These are phyloP conservation scores for Pyrenochaeta sp. DNA, from an alignment of 2,329 filamentous ascomycete genomes.

Conservation along the genomic window DNA sequence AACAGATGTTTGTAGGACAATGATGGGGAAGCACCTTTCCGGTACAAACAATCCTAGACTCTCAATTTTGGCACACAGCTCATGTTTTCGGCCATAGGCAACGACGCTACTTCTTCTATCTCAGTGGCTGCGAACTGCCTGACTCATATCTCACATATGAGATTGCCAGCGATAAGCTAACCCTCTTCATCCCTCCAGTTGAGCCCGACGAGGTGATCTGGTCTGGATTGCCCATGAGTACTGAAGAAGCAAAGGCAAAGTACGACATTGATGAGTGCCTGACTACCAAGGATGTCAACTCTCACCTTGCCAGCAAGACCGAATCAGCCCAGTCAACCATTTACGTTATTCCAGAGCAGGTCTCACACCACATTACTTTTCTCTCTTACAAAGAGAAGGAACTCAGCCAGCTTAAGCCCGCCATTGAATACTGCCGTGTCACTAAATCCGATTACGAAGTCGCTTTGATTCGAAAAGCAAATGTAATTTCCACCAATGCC, in stretches of 20 bases:
- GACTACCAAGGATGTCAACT: constrained; percentile 77
- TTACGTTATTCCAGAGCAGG: constrained; percentile 80
- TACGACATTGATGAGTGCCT: constrained; percentile 75
- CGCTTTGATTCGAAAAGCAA: constrained; percentile 80
- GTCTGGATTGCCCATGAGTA: constrained; percentile 84
- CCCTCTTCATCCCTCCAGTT: constrained; percentile 89
- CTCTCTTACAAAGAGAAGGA: constrained; percentile 74
- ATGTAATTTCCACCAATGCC: constrained; percentile 78
- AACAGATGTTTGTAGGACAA: constrained; percentile 67
- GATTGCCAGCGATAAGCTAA: constrained; percentile 74
- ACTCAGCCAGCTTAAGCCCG: constrained; percentile 61
- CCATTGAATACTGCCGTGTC: constrained; percentile 82
- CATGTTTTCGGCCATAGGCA: constrained; percentile 63
- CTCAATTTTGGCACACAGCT: not conserved
- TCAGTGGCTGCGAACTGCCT: constrained; percentile 83
- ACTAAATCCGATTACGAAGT: constrained; percentile 90
- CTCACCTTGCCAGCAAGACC: constrained; percentile 67
- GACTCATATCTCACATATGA: constrained; percentile 86
- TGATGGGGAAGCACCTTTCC: constrained; percentile 82
- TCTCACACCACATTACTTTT: constrained; percentile 76
- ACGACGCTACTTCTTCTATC: constrained; percentile 92
- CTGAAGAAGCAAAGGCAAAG: constrained; percentile 74
- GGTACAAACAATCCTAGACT: constrained; percentile 58
- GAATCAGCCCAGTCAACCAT: constrained; percentile 62
- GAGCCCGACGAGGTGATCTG: constrained; percentile 92